Conservation (phyloP, 2,329 filamentous ascomycete species). For the Cercospora brassicicola region DNA sequence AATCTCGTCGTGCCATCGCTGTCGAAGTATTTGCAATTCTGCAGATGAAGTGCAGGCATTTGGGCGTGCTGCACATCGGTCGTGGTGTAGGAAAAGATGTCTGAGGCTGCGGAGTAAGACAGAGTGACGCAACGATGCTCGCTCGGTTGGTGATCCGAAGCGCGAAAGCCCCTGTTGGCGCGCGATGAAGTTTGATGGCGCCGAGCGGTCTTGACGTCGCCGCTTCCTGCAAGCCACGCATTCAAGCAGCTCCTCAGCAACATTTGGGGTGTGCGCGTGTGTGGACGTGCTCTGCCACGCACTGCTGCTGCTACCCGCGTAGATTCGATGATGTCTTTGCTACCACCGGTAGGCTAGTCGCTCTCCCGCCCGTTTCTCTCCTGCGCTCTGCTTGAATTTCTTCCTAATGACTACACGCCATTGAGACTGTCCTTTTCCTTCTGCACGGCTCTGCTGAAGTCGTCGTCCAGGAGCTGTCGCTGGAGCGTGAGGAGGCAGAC, state of each 20-base stretch:
- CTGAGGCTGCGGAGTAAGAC: not conserved
- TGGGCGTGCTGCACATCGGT: not conserved
- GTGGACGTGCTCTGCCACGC: not conserved
- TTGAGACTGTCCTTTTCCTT: not conserved
- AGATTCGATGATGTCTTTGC: not conserved
- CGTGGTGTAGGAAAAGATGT: not conserved
- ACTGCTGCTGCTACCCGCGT: not conserved
- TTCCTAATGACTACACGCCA: not conserved
- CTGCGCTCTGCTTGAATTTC: not conserved
- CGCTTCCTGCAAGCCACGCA: constrained; percentile 4
- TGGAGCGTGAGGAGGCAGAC: not conserved
- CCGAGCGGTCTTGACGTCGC: constrained; percentile 10
- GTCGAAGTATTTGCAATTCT: not conserved
- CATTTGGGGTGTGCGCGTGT: not conserved
- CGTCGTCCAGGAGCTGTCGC: not conserved
- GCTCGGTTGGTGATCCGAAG: not conserved
- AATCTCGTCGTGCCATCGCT: not conserved
- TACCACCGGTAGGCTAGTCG: not conserved
- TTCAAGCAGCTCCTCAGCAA: not conserved
- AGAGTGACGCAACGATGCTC: not conserved
- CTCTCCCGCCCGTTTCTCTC: not conserved
- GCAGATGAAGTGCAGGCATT: not conserved
- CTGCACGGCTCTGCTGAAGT: not conserved
- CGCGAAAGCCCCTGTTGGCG: constrained; percentile 2
- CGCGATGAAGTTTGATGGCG: not conserved